Percentiles rank a stretch among this genome's conserved stretches.
phyloP scores from a whole-genome alignment of 2,329 filamentous ascomycete genomes.

The Aspergillus jensenii region DNA sequence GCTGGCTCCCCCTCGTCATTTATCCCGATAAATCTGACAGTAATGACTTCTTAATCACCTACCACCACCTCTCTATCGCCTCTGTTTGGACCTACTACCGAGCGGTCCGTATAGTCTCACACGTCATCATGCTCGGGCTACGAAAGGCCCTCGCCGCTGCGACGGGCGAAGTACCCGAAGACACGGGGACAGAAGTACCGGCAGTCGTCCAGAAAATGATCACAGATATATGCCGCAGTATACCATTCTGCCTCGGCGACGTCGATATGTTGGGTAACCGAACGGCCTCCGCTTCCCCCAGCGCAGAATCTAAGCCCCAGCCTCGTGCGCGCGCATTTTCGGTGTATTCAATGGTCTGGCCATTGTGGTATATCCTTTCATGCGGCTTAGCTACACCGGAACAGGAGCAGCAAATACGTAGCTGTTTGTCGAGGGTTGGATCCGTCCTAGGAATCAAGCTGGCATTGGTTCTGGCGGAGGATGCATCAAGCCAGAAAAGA shows the following conservation, averaged over 20 bases:
- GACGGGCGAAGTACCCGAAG: neutral
- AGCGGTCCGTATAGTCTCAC: slow-evolving; percentile 34
- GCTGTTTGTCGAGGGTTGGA: slow-evolving; percentile 28
- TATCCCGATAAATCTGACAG: slow-evolving; percentile 27
- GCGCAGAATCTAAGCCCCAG: slow-evolving; percentile 3
- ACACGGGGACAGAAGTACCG: neutral
- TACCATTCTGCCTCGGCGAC: slow-evolving; percentile 34
- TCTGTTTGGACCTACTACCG: slow-evolving; percentile 39
- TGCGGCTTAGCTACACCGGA: slow-evolving; percentile 32
- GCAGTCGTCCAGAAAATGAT: slow-evolving; percentile 32
- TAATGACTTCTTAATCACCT: slow-evolving; percentile 32
- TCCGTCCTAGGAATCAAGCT: slow-evolving; percentile 36
- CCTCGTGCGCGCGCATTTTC: slow-evolving; percentile 31
- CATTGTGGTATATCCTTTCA: slow-evolving; percentile 37
- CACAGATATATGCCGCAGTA: slow-evolving; percentile 34
- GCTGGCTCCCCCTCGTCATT: slow-evolving; percentile 35
- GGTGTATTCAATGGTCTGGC: slow-evolving; percentile 36
- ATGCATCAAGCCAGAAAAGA: neutral
- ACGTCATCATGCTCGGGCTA: slow-evolving; percentile 29
- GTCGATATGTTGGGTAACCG: slow-evolving; percentile 33
- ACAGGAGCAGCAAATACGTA: slow-evolving; percentile 29
- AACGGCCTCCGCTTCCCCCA: slow-evolving; percentile 5
- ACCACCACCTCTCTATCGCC: slow-evolving; percentile 28
- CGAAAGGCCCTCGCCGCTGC: slow-evolving; percentile 16
- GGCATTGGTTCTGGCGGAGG: slow-evolving; percentile 28